Evolutionary conservation across 2,329 filamentous ascomycete genomes (phyloP), one percentile per base, ranked within the genome.

Genomic region (Fusarium humuli): DNA sequence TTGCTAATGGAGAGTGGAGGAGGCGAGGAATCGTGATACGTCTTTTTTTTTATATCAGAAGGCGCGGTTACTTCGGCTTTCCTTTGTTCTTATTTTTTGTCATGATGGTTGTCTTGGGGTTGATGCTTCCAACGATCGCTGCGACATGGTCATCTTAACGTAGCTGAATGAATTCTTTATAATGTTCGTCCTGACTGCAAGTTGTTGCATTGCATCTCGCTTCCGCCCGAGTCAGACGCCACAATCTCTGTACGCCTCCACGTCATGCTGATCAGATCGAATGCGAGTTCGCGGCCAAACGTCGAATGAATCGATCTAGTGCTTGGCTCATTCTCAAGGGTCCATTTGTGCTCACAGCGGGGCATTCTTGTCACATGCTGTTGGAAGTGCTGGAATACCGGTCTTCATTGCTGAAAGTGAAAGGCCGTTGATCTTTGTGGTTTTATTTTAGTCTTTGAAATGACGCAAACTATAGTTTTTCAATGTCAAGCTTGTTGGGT

Each of bases 21-120:
- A 77, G 72, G 76, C 71, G 76, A 78, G 75, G 76, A 76, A 75
- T 74, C 71, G 75, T 76, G 77, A 78, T 76, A 76, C 77, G 75
- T 77, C 77, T 77, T 77, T 76, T 71, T 37, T 77, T 77, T 79
- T 72, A 81, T 78, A 79, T 77, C 76, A 80, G 78, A 81, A 77
- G 79, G 80, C 78, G 79, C 77, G 78, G 76, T 79, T 78, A 77
- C 74, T 79, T 79, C 76, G 74, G 73, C 76, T 80, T 80, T 79
- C 77, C 76, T 79, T 79, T 81, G 76, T 80, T 79, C 73, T 78
- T 80, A 71, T 79, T 77, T 78, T 61, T 78, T 79, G 75, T 78
- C 74, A 79, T 76, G 76, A 79, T 74, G 75, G 75, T 77, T 77
- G 74, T 76, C 70, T 67, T 76, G 75, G 75, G 77, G 73, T 76